phyloP scores from a whole-genome alignment of 345 rosid species.

The Lepidium sativum region DNA sequence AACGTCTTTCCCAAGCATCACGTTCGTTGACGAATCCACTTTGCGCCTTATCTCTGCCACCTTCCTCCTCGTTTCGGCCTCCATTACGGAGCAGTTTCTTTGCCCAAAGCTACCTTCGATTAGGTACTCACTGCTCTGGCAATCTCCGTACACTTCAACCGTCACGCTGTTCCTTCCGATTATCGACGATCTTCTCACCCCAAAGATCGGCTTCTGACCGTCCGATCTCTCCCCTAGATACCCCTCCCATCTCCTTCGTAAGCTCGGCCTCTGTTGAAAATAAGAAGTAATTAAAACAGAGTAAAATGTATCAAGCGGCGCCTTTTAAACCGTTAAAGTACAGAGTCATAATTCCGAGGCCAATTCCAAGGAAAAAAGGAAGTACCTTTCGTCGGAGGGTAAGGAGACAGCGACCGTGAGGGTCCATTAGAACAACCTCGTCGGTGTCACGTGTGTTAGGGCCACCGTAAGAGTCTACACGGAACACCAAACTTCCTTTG shows the following conservation, averaged over 20 bases:
- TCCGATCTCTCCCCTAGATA: slow-evolving; percentile 49
- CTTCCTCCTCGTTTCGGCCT: slow-evolving; percentile 29
- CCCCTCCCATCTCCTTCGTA: slow-evolving; percentile 67
- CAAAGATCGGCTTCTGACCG: slow-evolving; percentile 58
- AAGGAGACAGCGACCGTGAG: slow-evolving; percentile 77
- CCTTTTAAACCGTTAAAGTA: background rate
- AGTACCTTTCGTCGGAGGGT: slow-evolving; percentile 78
- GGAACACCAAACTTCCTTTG: slow-evolving; percentile 58
- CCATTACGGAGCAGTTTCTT: slow-evolving; percentile 47
- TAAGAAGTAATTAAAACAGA: background rate
- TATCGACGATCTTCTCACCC: slow-evolving; percentile 62
- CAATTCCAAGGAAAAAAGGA: background rate
- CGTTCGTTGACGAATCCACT: slow-evolving; percentile 77
- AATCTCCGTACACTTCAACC: slow-evolving; percentile 47
- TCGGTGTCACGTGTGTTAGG: slow-evolving; percentile 55
- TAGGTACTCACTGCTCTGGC: slow-evolving; percentile 42
- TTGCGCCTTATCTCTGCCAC: slow-evolving; percentile 86
- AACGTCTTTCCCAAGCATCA: slow-evolving; percentile 83
- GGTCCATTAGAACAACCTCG: slow-evolving; percentile 84
- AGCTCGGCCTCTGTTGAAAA: slow-evolving; percentile 51
- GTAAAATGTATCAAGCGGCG: too few species aligned
- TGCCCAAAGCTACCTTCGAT: slow-evolving; percentile 66
- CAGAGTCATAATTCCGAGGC: background rate
- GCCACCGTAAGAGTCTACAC: slow-evolving; percentile 89
- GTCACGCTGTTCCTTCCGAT: slow-evolving; percentile 41